Evolutionary conservation across 192 early-diverging fungal species (phyloP).

Genomic region (Chytriomyces hyalinus): DNA sequence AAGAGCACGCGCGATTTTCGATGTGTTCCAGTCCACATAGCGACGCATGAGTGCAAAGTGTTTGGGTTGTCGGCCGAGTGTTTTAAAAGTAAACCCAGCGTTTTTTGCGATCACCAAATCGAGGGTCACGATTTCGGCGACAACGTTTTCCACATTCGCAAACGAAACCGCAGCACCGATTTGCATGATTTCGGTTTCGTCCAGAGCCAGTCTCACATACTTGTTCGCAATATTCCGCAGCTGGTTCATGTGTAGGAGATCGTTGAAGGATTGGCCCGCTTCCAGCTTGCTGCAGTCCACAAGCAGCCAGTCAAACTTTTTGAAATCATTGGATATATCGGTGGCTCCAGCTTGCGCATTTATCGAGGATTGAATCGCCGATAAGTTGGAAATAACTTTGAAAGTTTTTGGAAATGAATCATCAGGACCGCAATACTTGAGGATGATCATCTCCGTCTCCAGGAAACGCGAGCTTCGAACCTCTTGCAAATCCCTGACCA

Average conservation of each 20-base stretch:
- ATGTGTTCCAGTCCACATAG: slow-evolving; percentile 45
- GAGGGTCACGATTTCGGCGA: slow-evolving; percentile 17
- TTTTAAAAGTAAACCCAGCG: slow-evolving; percentile 33
- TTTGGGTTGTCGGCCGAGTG: neutral
- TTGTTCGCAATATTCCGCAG: neutral
- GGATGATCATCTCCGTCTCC: neutral
- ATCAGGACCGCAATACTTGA: slow-evolving; percentile 6
- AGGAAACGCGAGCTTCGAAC: slow-evolving; percentile 5
- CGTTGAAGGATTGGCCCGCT: slow-evolving; percentile 36
- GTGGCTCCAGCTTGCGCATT: neutral
- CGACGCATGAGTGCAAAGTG: slow-evolving; percentile 27
- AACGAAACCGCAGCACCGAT: slow-evolving; percentile 25
- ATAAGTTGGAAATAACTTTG: neutral
- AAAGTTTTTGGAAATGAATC: neutral
- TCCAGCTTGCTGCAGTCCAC: neutral
- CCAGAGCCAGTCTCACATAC: slow-evolving; percentile 3
- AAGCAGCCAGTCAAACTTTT: slow-evolving; percentile 9
- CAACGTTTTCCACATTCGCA: slow-evolving; percentile 24
- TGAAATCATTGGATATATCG: slow-evolving; percentile 3
- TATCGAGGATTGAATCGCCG: slow-evolving; percentile 21
- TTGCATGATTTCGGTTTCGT: slow-evolving; percentile 18
- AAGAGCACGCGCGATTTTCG: slow-evolving; percentile 38
- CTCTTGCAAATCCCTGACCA: slow-evolving; percentile 27
- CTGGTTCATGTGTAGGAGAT: slow-evolving; percentile 26
- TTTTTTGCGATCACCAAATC: slow-evolving; percentile 4